These are phyloP conservation scores for Prunus armeniaca DNA, from an alignment of 306 rosid species.

Conservation along the genomic window DNA sequence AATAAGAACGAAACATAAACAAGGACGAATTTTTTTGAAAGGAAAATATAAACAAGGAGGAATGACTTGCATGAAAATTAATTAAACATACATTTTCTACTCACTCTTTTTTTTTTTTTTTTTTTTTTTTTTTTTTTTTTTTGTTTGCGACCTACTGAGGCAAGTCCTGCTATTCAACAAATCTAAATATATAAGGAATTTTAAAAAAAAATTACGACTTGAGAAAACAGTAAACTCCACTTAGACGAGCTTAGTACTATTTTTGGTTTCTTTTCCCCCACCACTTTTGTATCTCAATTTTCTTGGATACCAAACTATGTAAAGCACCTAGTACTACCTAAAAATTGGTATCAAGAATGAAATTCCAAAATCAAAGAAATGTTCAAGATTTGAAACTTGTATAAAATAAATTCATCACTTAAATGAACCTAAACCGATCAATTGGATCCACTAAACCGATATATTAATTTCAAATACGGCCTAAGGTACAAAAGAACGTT, in stretches of 20 bases:
- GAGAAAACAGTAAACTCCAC: background rate
- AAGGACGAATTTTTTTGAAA: too few species aligned
- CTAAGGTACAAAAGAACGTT: background rate
- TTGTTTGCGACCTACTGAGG: background rate
- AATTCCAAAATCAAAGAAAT: background rate
- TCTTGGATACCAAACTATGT: background rate
- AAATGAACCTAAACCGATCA: background rate
- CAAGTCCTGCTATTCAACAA: background rate
- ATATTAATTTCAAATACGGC: background rate
- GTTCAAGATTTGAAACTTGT: background rate
- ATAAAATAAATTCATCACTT: background rate
- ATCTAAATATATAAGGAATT: background rate
- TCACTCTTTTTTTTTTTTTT: background rate
- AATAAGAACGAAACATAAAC: constrained; percentile 1
- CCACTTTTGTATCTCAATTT: background rate
- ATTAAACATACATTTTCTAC: background rate
- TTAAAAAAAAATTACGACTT: background rate
- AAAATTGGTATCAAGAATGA: background rate
- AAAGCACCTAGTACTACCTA: background rate
- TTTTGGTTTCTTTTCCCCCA: background rate
- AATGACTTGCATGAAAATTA: background rate
- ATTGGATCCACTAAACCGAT: background rate
- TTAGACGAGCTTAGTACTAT: too few species aligned
- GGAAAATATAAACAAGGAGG: background rate
- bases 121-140: background rate